Evolutionary conservation across 140 eudicot species (phyloP).

Genomic region (Anethum foeniculum): DNA sequence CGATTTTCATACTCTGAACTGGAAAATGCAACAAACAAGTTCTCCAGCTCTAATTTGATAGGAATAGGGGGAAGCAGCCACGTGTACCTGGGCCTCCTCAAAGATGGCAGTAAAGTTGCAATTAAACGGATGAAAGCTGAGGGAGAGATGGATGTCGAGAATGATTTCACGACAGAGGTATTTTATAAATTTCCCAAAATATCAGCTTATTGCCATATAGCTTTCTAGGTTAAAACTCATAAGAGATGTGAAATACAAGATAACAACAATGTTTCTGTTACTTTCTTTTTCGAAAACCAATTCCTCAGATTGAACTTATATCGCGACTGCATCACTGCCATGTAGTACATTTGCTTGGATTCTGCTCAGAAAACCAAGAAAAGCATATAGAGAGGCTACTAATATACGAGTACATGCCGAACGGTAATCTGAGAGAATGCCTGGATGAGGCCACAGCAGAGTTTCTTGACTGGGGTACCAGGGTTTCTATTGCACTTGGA

Average conservation of each 20-base stretch:
- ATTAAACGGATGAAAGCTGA: slow-evolving; percentile 68
- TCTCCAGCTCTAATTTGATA: slow-evolving; percentile 59
- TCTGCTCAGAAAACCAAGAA: slow-evolving; percentile 62
- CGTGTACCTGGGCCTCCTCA: slow-evolving; percentile 70
- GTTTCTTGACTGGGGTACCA: slow-evolving; percentile 66
- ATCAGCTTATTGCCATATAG: neutral
- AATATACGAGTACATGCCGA: slow-evolving; percentile 66
- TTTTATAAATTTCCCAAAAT: neutral
- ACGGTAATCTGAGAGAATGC: slow-evolving; percentile 82
- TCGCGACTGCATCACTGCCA: slow-evolving; percentile 92
- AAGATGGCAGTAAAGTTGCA: slow-evolving; percentile 75
- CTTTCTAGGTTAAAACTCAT: neutral
- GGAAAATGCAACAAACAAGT: slow-evolving; percentile 74
- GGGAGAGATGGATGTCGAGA: slow-evolving; percentile 61
- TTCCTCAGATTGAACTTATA: slow-evolving; percentile 66
- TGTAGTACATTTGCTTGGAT: slow-evolving; percentile 87
- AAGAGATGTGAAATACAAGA: neutral
- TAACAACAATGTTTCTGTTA: neutral
- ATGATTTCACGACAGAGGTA: slow-evolving; percentile 73
- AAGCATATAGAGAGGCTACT: slow-evolving; percentile 67
- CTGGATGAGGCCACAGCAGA: slow-evolving; percentile 42
- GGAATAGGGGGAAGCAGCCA: slow-evolving; percentile 93
- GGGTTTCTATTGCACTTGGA: slow-evolving; percentile 86
- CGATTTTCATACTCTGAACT: slow-evolving; percentile 58
- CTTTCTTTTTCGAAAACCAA: neutral